A percentile compares a stretch with the other conserved stretches of the same genome.
Conservation (phyloP, 768 basidiomycete genomes). For the Ramaria sp. region DNA sequence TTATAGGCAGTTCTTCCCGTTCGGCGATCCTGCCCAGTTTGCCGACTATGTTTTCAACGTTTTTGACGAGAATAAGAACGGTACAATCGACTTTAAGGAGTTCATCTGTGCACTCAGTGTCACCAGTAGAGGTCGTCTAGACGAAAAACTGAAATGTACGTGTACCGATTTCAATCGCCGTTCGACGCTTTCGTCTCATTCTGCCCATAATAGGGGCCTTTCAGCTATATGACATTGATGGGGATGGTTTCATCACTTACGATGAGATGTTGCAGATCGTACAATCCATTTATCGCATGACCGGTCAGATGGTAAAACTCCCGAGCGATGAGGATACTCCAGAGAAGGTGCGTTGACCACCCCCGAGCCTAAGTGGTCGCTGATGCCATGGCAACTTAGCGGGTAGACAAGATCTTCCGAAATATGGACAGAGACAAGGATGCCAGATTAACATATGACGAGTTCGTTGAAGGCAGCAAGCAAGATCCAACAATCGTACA, state of each 20-base stretch:
- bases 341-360: constrained; percentile 60
- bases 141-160: constrained; percentile 98
- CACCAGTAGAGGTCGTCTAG: constrained; percentile 83
- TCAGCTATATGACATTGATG: constrained; percentile 98
- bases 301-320: constrained; percentile 96
- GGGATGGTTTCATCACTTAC: constrained; percentile 96
- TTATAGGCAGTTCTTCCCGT: constrained; percentile 99
- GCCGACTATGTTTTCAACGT: constrained; percentile 99
- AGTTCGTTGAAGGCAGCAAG: constrained; percentile 97
- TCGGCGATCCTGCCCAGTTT: constrained; percentile 94
- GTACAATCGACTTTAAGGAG: constrained; percentile 98
- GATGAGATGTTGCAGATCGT: constrained; percentile 99
- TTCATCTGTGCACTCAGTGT: constrained; percentile 97
- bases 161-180: constrained; percentile 11
- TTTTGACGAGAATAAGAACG: constrained; percentile 90
- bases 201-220: constrained; percentile 75
- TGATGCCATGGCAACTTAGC: constrained; percentile 35
- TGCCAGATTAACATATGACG: constrained; percentile 85
- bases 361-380: background rate
- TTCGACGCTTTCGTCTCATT: constrained; percentile 5
- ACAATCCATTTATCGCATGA: constrained; percentile 99
- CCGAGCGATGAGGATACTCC: constrained; percentile 99
- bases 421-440: constrained; percentile 98
- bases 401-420: constrained; percentile 96
- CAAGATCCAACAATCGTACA: constrained; percentile 99